Evolutionary conservation across 495 filamentous ascomycete species (phyloP).

Genomic region (Trichoderma orchidacearum): DNA sequence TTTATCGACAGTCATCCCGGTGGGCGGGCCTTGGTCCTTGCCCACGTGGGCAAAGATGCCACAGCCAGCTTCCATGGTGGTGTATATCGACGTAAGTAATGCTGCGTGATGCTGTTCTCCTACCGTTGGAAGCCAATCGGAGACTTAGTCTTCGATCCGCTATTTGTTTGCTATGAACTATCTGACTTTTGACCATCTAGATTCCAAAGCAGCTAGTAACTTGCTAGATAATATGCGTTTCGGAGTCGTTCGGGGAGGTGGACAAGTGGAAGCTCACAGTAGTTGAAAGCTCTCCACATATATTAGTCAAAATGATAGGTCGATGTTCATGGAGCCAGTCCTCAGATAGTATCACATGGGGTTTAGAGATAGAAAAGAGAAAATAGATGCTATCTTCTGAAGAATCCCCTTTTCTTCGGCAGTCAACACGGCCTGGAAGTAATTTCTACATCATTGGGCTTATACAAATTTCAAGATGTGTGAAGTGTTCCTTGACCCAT

Average conservation of each 20-base stretch:
- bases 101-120: too few species aligned
- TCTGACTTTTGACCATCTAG: not conserved
- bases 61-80: constrained; percentile 98
- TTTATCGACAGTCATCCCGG: constrained; percentile 97
- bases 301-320: constrained; percentile 42
- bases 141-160: too few species aligned
- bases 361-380: not conserved
- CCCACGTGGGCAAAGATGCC: constrained; percentile 90
- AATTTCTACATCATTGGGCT: too few species aligned
- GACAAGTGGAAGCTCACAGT: constrained; percentile 97
- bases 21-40: constrained; percentile 87
- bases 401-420: too few species aligned
- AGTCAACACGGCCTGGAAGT: too few species aligned
- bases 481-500: too few species aligned
- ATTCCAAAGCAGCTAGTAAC: constrained; percentile 97
- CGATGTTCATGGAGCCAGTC: too few species aligned
- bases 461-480: too few species aligned
- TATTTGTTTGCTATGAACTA: not conserved
- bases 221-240: constrained; percentile 91
- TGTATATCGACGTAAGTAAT: constrained; percentile 63
- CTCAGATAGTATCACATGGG: too few species aligned
- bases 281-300: constrained; percentile 72
- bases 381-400: too few species aligned
- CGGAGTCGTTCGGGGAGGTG: constrained; percentile 91
- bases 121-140: too few species aligned